Evolutionary conservation across 306 rosid species (phyloP).

Genomic region (Citrullus colocynthis): DNA sequence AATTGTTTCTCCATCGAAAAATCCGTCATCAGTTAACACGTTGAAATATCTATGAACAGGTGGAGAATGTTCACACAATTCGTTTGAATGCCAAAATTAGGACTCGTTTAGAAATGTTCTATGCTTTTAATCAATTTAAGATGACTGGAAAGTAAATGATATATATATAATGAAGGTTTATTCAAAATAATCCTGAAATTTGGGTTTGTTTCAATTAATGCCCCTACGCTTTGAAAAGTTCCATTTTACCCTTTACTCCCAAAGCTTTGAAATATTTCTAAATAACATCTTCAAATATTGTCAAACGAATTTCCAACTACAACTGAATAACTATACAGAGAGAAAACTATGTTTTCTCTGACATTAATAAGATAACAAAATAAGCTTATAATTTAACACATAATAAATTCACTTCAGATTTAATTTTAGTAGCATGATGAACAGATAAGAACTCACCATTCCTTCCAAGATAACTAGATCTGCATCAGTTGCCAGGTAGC

Average conservation of each 20-base stretch:
- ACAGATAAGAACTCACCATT: conserved; percentile 54
- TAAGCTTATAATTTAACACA: background rate
- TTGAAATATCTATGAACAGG: background rate
- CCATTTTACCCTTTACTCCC: background rate
- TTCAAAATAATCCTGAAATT: background rate
- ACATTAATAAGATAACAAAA: background rate
- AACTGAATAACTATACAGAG: background rate
- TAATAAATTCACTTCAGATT: background rate
- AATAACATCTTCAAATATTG: background rate
- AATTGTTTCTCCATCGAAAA: no score
- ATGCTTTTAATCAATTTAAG: background rate
- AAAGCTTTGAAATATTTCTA: background rate
- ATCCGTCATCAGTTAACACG: background rate
- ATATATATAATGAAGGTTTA: background rate
- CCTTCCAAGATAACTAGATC: conserved; percentile 90
- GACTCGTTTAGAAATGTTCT: background rate
- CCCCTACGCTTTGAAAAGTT: background rate
- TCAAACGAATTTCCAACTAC: background rate
- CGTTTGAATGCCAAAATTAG: background rate
- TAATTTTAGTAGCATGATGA: conserved; percentile 6
- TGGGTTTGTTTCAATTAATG: background rate
- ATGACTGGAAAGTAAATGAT: background rate
- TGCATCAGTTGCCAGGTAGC: conserved; percentile 75
- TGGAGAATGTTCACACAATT: background rate
- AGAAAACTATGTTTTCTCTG: background rate